phyloP scores from a whole-genome alignment of 495 filamentous ascomycete genomes.

The Hyaloscypha variabilis region DNA sequence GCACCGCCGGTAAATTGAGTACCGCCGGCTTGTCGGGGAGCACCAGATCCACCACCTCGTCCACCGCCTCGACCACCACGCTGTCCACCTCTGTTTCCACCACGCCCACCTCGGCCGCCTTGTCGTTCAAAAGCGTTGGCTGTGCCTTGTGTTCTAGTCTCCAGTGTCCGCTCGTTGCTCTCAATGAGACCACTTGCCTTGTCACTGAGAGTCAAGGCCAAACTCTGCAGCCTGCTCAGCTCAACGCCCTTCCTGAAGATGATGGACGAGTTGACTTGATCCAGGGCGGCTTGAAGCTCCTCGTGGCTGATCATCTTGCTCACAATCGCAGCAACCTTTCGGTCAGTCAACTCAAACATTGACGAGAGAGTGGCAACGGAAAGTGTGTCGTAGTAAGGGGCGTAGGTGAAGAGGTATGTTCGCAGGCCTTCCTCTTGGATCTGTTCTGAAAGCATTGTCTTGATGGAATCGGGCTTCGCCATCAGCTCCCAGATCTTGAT shows the following conservation, averaged over 20 bases:
- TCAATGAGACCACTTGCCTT: constrained; percentile 96
- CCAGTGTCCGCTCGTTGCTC: constrained; percentile 93
- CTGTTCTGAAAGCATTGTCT: constrained; percentile 94
- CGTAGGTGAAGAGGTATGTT: constrained; percentile 99
- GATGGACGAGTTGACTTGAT: constrained; percentile 96
- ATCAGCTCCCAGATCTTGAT: constrained; percentile 99
- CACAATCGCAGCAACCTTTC: constrained; percentile 91
- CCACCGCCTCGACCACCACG: constrained; percentile 71
- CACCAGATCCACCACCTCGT: constrained; percentile 52
- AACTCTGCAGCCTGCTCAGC: constrained; percentile 90
- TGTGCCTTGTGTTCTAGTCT: constrained; percentile 94
- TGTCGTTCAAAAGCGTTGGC: constrained; percentile 92
- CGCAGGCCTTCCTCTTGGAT: constrained; percentile 97
- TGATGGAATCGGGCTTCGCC: constrained; percentile 85
- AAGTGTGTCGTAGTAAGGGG: constrained; percentile 98
- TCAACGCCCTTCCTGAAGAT: constrained; percentile 99
- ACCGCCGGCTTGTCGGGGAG: constrained; percentile 58
- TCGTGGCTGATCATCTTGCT: constrained; percentile 99
- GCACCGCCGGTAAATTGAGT: constrained; percentile 62
- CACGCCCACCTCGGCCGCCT: constrained; percentile 74
- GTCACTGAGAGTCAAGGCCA: constrained; percentile 91
- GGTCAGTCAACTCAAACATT: constrained; percentile 93
- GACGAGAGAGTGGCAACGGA: constrained; percentile 78
- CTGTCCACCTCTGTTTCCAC: constrained; percentile 67
- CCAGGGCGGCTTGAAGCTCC: constrained; percentile 91